phyloP scores from a whole-genome alignment of 306 rosid genomes.

The Prunus armeniaca region DNA sequence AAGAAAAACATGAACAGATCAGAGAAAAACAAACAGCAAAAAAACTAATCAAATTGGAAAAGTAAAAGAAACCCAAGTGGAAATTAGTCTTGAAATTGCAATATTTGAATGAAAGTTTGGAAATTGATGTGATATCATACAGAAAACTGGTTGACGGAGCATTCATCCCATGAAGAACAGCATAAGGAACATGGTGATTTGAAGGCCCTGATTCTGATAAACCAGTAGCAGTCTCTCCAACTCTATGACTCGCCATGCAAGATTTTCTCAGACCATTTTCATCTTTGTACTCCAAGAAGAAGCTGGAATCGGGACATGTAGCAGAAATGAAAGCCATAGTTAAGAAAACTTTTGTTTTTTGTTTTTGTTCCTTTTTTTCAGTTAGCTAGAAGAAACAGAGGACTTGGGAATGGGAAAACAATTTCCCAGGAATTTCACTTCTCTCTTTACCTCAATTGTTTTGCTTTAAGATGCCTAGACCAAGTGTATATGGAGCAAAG shows the following conservation, averaged over 20 bases:
- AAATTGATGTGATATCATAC: conserved; percentile 38
- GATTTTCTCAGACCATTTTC: conserved; percentile 42
- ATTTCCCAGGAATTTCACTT: neutral
- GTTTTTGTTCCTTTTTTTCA: neutral
- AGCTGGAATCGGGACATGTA: conserved; percentile 33
- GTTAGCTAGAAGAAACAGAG: conserved; percentile 23
- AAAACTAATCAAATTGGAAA: neutral
- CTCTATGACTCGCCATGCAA: conserved; percentile 79
- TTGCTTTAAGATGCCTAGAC: conserved; percentile 21
- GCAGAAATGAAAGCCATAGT: conserved; percentile 23
- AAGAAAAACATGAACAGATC: neutral
- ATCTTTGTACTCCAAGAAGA: conserved; percentile 35
- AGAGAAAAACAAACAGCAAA: neutral
- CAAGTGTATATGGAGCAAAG: conserved; percentile 33
- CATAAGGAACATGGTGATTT: conserved; percentile 62
- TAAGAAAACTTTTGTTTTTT: neutral
- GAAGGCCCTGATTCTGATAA: conserved; percentile 76
- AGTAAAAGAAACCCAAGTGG: neutral
- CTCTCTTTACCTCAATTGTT: conserved; percentile 38
- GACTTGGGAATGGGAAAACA: conserved; percentile 13
- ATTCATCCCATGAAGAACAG: conserved; percentile 67
- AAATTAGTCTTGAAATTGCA: neutral
- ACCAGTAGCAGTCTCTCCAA: conserved; percentile 54
- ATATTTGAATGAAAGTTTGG: neutral
- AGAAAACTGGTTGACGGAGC: conserved; percentile 54